Base-by-base conservation (phyloP, 179 eudicot genomes). In the Gypsophila paniculata region DNA sequence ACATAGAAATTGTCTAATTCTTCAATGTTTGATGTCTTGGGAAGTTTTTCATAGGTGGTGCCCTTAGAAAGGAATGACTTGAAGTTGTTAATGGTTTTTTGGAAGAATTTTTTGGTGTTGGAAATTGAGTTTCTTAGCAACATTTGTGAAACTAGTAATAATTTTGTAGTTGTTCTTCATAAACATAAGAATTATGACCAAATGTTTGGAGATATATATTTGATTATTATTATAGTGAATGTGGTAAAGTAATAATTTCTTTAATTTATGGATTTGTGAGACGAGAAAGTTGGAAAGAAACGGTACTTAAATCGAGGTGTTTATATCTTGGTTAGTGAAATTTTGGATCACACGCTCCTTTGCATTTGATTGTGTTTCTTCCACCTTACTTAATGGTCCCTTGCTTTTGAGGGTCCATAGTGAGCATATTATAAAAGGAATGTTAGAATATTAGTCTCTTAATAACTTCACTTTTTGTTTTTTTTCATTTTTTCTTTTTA, bases 91-190 rank as follows among this genome's bases (percentile, higher is more conserved):
- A 88, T 6, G 12, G 90, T 85, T 65, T 67, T 86, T 57, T 77
- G 76, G 59, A 88, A 80, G 75, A 88, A 79, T 76, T 81, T 87
- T 81, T 86, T 87, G 77, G 89, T 86, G 74, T 62, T 75, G 67
- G 86, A 80, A 46, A 84, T 77, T 59, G 91, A 79, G 80, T 75
- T 79, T 69, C 80, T 81, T 18, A 86, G 74, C 72, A 82, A 38
- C 89, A 86, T 86, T 39, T 70, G 54, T 49, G 15, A 8, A 42
- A 42, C 5, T 12, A 26, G 29, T 15, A 42, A 9, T 10, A 61
- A 15, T 58, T 48, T 58, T 48, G 46, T 12, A 25, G 11, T 61
- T 38, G 11, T 61, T 53, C 74, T 69, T 75, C 74, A 61, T 61
- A 75, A 69, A 69, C 69, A 61, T 69, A 36, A 15, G 42, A 36